Base-by-base conservation (phyloP, 1,139 yeast genomes). In the Pichia sp. region DNA sequence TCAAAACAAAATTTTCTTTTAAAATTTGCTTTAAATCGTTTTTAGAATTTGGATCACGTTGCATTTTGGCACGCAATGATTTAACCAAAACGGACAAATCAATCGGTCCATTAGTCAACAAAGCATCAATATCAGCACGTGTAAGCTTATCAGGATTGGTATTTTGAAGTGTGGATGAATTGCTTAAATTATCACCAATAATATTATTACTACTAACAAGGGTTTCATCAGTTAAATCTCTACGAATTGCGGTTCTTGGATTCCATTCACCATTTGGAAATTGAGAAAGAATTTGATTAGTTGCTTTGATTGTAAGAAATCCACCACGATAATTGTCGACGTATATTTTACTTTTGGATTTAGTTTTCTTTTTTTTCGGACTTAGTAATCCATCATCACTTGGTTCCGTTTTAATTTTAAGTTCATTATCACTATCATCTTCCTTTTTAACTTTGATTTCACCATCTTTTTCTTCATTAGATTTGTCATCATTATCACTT, bases 261-360 rank as follows among this genome's bases (percentile, higher is more conserved):
- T 81, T 80, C 96, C 96, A 88, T 37, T 79, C 84, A 16, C 95
- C 95, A 21, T 62, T 65, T 5, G 93, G 93, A 63, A 87, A 87
- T 34, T 74, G 74, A n/a, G 64, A 61, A 45, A 88, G 68, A 26
- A 81, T 70, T 31, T 70, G 69, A 16, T 74, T 68, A 4, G 84
- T 77, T 0, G 89, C 83, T 55, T 74, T 81, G 33, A 87, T 64
- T 10, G 78, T 72, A 29, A 84, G 77, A 56, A 80, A 67, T 13
- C 94, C 93, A 43, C 78, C 75, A 9, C 80, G 78, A 31, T 72
- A 63, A 37, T 72, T 64, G 36, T 68, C 66, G 10, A 79, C 78
- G 43, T 57, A 64, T 24, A 79, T 65, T 33, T 64, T 31, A 18
- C 20, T 16, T 31, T 38, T 44, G 14, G 43, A 22, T 32, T 28